These are phyloP conservation scores for Pezicula carpinea DNA, from an alignment of 2,329 filamentous ascomycete species.

Conservation along the genomic window DNA sequence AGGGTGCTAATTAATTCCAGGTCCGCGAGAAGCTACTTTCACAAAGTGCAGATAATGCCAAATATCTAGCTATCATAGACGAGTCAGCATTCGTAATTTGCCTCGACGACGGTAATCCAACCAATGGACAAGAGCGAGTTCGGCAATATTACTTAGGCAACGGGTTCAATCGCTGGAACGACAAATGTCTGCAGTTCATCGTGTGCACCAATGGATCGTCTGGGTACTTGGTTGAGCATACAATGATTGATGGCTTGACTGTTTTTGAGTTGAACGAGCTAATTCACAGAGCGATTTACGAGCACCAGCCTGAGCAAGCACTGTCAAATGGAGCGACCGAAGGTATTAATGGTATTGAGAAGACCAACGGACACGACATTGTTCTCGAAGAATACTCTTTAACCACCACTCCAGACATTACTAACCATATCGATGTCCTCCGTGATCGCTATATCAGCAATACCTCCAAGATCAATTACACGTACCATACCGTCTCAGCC, in stretches of 20 bases:
- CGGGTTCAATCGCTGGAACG: slow-evolving; percentile 25
- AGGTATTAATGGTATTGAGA: neutral
- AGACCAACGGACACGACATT: neutral
- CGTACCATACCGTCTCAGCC: slow-evolving; percentile 5
- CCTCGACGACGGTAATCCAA: slow-evolving; percentile 20
- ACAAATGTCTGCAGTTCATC: slow-evolving; percentile 22
- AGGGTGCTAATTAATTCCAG: neutral
- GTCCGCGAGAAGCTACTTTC: neutral
- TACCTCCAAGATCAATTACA: slow-evolving; percentile 6
- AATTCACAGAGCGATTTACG: slow-evolving; percentile 6
- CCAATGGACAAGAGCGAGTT: slow-evolving; percentile 10
- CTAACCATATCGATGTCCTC: slow-evolving; percentile 12
- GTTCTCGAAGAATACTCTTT: slow-evolving; percentile 2
- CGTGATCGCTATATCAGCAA: slow-evolving; percentile 5
- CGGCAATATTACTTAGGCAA: slow-evolving; percentile 13
- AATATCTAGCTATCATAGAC: slow-evolving; percentile 14
- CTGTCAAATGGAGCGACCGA: neutral
- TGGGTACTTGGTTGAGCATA: slow-evolving; percentile 17
- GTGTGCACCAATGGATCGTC: slow-evolving; percentile 22
- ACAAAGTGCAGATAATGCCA: neutral
- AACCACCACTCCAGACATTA: slow-evolving; percentile 7
- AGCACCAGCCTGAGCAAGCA: neutral
- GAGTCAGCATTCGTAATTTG: slow-evolving; percentile 20
- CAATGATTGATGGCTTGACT: slow-evolving; percentile 18
- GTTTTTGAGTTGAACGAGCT: neutral